phyloP scores from a whole-genome alignment of 2,329 filamentous ascomycete genomes.

The Drechslera avenae region DNA sequence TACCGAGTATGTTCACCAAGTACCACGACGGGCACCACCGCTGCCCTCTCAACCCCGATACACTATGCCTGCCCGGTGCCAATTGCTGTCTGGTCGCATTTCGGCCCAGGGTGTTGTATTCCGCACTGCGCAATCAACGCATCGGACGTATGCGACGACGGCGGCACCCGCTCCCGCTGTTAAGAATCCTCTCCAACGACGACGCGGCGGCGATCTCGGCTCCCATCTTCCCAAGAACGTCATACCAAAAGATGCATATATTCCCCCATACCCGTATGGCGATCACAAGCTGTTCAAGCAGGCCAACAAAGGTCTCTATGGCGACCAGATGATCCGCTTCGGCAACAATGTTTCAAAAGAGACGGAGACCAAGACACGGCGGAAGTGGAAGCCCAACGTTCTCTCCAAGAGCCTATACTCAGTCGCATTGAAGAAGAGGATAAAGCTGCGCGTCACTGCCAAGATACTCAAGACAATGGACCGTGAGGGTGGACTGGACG shows the following conservation, averaged over 20 bases:
- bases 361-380: constrained; percentile 71
- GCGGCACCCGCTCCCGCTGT: constrained; percentile 12
- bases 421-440: constrained; percentile 63
- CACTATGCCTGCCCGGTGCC: constrained; percentile 38
- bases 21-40: constrained; percentile 21
- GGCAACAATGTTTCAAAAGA: constrained; percentile 76
- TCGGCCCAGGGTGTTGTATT: constrained; percentile 12
- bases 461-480: constrained; percentile 70
- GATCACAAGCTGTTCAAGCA: constrained; percentile 76
- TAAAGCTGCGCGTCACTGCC: constrained; percentile 72
- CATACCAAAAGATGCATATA: constrained; percentile 35
- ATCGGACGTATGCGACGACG: constrained; percentile 38
- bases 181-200: constrained; percentile 36
- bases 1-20: constrained; percentile 25
- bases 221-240: constrained; percentile 44
- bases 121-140: constrained; percentile 20
- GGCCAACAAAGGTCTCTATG: constrained; percentile 76
- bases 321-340: constrained; percentile 71
- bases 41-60: constrained; percentile 6
- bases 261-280: constrained; percentile 71
- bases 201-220: constrained; percentile 43
- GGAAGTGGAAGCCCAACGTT: constrained; percentile 77
- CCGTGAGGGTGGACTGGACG: constrained; percentile 86
- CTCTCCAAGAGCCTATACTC: constrained; percentile 70
- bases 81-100: constrained; percentile 37